Evolutionary conservation across 1,139 yeast species (phyloP).

Genomic region (Yamadazyma kanchanaburiensis): DNA sequence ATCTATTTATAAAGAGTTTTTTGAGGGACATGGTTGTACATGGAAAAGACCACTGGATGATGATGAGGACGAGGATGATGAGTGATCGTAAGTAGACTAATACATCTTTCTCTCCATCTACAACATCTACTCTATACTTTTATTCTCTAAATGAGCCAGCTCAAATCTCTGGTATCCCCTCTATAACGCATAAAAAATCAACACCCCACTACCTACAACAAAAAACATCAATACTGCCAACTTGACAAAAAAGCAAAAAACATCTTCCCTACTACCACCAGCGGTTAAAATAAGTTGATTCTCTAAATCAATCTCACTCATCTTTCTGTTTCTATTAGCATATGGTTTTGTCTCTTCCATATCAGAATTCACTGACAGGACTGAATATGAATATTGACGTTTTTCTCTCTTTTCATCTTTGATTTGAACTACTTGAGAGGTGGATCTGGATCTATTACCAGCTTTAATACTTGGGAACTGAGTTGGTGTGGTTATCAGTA

Average conservation of each 20-base stretch:
- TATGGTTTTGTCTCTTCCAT: constrained; percentile 8
- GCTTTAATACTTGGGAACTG: no score
- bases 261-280: constrained; percentile 36
- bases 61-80: no score
- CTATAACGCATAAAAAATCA: constrained; percentile 36
- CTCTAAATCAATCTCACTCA: constrained; percentile 34
- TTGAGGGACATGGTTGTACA: no score
- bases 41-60: no score
- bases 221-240: constrained; percentile 24
- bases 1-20: no score
- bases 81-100: neutral
- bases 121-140: neutral
- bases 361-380: constrained; percentile 9
- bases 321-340: constrained; percentile 11
- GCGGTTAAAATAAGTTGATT: constrained; percentile 38
- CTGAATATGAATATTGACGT: constrained; percentile 8
- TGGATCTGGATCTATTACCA: constrained; percentile 9
- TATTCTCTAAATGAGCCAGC: no score
- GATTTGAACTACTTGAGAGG: constrained; percentile 15
- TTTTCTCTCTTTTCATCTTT: no score
- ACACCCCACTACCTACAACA: constrained; percentile 33
- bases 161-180: neutral
- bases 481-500: no score
- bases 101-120: neutral
- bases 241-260: constrained; percentile 30